Percentiles rank a stretch among this genome's conserved stretches.
These are phyloP conservation scores for Furculomyces boomerangus DNA, from an alignment of 371 early-diverging fungal species.

Conservation along the genomic window DNA sequence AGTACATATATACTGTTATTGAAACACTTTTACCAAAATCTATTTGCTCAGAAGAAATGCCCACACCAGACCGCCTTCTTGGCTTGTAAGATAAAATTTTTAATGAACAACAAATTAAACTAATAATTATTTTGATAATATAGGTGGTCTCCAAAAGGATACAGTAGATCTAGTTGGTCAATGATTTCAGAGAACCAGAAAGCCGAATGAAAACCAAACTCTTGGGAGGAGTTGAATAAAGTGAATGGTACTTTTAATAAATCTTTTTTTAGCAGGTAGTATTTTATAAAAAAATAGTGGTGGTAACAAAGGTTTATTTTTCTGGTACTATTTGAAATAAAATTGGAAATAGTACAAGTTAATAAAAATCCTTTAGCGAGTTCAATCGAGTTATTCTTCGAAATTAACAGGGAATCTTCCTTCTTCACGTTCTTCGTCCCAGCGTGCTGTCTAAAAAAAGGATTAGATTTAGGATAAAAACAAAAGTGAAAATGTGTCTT, in stretches of 20 bases:
- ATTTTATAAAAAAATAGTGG: no score
- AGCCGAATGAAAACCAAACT: no score
- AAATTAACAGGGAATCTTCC: not conserved
- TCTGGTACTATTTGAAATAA: no score
- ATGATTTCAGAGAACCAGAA: not conserved
- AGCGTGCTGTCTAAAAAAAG: not conserved
- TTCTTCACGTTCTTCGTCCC: not conserved
- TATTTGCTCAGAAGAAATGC: conserved; percentile 35
- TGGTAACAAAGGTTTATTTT: no score
- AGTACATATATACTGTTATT: conserved; percentile 63
- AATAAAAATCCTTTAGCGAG: no score
- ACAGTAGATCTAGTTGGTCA: not conserved
- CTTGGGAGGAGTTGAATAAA: no score
- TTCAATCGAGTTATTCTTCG: not conserved
- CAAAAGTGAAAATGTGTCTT: conserved; percentile 13
- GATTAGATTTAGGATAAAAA: not conserved
- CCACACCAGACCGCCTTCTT: conserved; percentile 40
- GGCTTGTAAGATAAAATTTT: conserved; percentile 48
- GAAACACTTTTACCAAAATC: conserved; percentile 75
- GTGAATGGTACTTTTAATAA: no score
- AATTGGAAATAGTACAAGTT: no score
- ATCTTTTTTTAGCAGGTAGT: no score
- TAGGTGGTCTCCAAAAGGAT: not conserved
- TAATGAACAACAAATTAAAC: not conserved
- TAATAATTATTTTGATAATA: not conserved